Conservation (phyloP, 2,329 filamentous ascomycete genomes). For the Clonostachys solani region DNA sequence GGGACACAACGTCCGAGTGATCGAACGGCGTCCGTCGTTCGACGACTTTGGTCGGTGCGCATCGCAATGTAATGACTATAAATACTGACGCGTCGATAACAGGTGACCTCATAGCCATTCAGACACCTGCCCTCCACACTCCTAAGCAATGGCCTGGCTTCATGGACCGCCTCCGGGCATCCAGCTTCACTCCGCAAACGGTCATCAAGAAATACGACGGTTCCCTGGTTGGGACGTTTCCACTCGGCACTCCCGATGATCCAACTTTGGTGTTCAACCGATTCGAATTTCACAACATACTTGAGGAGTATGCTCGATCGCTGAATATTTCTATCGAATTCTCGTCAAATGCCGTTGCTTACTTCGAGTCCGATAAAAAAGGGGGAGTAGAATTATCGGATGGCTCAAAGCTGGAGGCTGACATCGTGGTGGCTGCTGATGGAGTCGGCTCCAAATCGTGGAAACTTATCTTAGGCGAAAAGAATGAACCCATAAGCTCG, state of each 20-base stretch:
- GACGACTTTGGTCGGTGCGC: slow-evolving; percentile 26
- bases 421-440: neutral
- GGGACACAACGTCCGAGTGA: slow-evolving; percentile 54
- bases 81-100: slow-evolving; percentile 22
- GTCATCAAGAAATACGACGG: no score
- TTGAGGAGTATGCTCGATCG: slow-evolving; percentile 54
- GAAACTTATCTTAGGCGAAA: slow-evolving; percentile 36
- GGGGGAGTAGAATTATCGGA: neutral
- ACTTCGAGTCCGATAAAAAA: slow-evolving; percentile 42
- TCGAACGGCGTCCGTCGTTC: slow-evolving; percentile 52
- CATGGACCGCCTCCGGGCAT: neutral
- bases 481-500: neutral
- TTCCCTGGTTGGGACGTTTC: no score
- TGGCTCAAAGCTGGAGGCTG: neutral
- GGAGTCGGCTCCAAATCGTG: slow-evolving; percentile 35
- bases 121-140: slow-evolving; percentile 52
- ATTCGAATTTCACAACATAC: neutral
- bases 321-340: slow-evolving; percentile 52
- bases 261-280: slow-evolving; percentile 13
- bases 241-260: no score
- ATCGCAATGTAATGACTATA: neutral
- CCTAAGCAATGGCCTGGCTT: slow-evolving; percentile 46
- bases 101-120: slow-evolving; percentile 54
- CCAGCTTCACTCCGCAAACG: no score
- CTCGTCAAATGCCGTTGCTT: slow-evolving; percentile 43